Evolutionary conservation across 2,329 filamentous ascomycete genomes (phyloP), one percentile per base, ranked within the genome.

Genomic region (Penicillium sp.): DNA sequence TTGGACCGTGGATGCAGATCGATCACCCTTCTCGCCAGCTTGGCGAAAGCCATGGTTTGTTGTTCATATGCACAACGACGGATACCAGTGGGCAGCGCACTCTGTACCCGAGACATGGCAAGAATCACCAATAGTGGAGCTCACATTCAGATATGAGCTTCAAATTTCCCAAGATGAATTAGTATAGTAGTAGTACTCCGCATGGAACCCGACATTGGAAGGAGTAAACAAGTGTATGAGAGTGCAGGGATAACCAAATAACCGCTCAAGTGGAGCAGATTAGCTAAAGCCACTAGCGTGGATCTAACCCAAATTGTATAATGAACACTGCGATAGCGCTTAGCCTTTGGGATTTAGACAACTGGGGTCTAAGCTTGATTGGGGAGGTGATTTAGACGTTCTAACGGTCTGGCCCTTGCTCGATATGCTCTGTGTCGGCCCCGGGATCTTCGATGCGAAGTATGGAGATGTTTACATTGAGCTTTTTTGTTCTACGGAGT

Each of bases 261-360:
- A 41, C 42, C 42, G 46, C 39, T 22, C 31, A 31, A 22, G 40
- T 43, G 40, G 47, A 1, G 7, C 16, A 16, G 27, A 38, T 51
- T 40, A 40, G 38, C 38, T 40, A n/a, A n/a, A 40, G 38, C 38
- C 38, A 21, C 18, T 40, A 21, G 38, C 38, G 7, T 29, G 13
- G n/a, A 21, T 36, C 48, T 56, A 54, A 39, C 56, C 39, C 2
- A 8, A 22, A 52, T 52, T 11, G 56, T 52, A 54, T 53, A 54
- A 58, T 60, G 58, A 45, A 56, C 45, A 31, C 43, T 48, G 45
- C 49, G 44, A 51, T 32, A 32, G 50, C 29, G 47, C 44, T 55
- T 43, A 49, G 36, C 13, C 4, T 36, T 36, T 36, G 34, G 34
- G 13, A 36, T 36, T 36, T 14, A n/a, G 34, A 36, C 11, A 36